These are phyloP conservation scores for Isabelozyma heimii DNA, from an alignment of 805 yeast genomes.

Conservation along the genomic window DNA sequence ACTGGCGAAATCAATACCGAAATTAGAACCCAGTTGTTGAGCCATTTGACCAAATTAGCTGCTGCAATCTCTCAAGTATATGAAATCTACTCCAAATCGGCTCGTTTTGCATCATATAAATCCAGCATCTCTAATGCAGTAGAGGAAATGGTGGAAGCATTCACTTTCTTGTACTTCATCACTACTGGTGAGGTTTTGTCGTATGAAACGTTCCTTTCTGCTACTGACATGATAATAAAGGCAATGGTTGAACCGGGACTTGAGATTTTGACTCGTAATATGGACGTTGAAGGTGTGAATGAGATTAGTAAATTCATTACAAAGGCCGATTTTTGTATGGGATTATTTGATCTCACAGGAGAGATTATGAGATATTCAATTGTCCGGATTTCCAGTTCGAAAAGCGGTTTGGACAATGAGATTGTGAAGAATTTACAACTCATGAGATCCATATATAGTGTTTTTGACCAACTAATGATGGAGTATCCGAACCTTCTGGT, in stretches of 20 bases:
- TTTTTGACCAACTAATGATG: slow-evolving; percentile 8
- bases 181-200: slow-evolving; percentile 8
- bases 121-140: slow-evolving; percentile 19
- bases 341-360: slow-evolving; percentile 41
- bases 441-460: slow-evolving; percentile 12
- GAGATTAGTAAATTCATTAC: slow-evolving; percentile 6
- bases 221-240: slow-evolving; percentile 1
- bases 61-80: slow-evolving; percentile 5
- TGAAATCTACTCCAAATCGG: slow-evolving; percentile 7
- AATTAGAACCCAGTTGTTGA: slow-evolving; percentile 9
- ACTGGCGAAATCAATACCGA: not conserved
- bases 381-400: slow-evolving; percentile 13
- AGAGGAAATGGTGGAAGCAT: slow-evolving; percentile 26
- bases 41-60: slow-evolving; percentile 9
- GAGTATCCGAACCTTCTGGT: slow-evolving; percentile 16
- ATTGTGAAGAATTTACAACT: slow-evolving; percentile 11
- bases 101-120: slow-evolving; percentile 10
- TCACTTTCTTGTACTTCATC: slow-evolving; percentile 19
- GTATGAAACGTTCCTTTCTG: slow-evolving; percentile 8
- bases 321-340: slow-evolving; percentile 34
- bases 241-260: slow-evolving; percentile 4
- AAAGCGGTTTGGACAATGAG: slow-evolving; percentile 7
- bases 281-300: slow-evolving; percentile 7
- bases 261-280: slow-evolving; percentile 16
- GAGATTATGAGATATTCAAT: slow-evolving; percentile 41